Base-by-base conservation (phyloP, 1,284 basidiomycete species). In the Nidula niveotomentosa region DNA sequence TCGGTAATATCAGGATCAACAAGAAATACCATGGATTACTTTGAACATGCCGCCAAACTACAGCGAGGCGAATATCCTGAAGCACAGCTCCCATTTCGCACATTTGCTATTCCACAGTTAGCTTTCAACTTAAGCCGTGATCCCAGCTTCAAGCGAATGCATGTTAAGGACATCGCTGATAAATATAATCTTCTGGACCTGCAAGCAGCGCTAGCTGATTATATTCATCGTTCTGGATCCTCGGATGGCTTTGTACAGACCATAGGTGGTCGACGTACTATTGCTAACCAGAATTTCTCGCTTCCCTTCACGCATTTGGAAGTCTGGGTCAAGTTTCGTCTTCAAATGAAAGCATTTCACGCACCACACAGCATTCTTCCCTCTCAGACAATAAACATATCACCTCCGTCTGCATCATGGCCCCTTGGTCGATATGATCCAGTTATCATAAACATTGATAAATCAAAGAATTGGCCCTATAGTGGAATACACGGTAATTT, bases 161-260 rank as follows among this genome's bases (percentile, higher is more conserved):
- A 60, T 6, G 48, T 71, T 15, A 62, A 68, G n/a, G 53, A 64
- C 1, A 61, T 60, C 33, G 58, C 65, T 5, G 4, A 37, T 5
- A 53, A 52, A 35, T 70, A 58, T 48, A 43, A 56, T 34, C 52
- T 71, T 13, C 62, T 64, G 6, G 66, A 72, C 55, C 62, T 72
- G 18, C 54, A 51, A 5, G 43, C 61, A 33, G 65, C 68, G 13
- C 58, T 72, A 2, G 50, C 52, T 7, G 62, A 68, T 45, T 71
- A 65, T 57, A 15, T 65, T 30, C 13, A 53, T 18, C 48, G 18
- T 6, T 8, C 49, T 10, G 17, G 15, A 17, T 17, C 39, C 5
- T 13, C 51, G 39, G 49, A 36, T 18, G 13, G 34, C 9, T 43
- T 53, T 43, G 18, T 37, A 10, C 45, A 46, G 41, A 17, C 45